These are phyloP conservation scores for Thermothelomyces thermophilus DNA, from an alignment of 2,329 filamentous ascomycete species.

Conservation along the genomic window DNA sequence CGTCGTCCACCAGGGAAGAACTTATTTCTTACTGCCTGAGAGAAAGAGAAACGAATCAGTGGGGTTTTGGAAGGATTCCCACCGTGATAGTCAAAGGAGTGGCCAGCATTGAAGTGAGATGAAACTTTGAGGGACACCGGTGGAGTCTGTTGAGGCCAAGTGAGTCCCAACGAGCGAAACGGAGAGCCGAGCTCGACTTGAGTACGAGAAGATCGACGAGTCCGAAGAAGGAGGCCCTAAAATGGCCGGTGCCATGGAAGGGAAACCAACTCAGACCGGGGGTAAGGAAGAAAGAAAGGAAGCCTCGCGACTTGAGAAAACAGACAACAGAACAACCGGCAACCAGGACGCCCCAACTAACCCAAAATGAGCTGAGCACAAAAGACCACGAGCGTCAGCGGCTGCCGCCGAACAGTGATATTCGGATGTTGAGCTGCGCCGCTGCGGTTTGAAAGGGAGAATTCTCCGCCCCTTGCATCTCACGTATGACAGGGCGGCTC, in stretches of 20 bases:
- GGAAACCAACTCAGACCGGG: too few relatives aligned
- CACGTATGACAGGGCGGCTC: neutral
- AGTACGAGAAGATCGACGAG: neutral
- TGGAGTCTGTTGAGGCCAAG: neutral
- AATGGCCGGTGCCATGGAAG: too few relatives aligned
- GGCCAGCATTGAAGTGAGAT: slow-evolving; percentile 1
- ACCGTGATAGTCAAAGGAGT: neutral
- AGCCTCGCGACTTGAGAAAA: neutral
- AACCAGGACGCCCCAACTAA: too few relatives aligned
- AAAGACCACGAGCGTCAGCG: too few relatives aligned
- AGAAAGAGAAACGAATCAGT: neutral
- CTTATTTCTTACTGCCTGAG: neutral
- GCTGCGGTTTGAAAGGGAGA: slow-evolving; percentile 9
- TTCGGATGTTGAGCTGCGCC: neutral
- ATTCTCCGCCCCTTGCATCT: neutral
- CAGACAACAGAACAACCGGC: too few relatives aligned
- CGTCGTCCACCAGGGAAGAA: neutral
- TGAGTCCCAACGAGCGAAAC: neutral
- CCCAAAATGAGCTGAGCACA: too few relatives aligned
- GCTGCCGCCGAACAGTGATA: too few relatives aligned
- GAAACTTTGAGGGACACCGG: neutral
- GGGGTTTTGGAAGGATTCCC: neutral
- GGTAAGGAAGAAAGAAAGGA: too few relatives aligned
- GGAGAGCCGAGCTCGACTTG: neutral
- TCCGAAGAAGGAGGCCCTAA: neutral